A percentile compares a stretch with the other conserved stretches of the same genome.
phyloP scores from a whole-genome alignment of 2,329 filamentous ascomycete species.

The Pestalotiopsis sp. region DNA sequence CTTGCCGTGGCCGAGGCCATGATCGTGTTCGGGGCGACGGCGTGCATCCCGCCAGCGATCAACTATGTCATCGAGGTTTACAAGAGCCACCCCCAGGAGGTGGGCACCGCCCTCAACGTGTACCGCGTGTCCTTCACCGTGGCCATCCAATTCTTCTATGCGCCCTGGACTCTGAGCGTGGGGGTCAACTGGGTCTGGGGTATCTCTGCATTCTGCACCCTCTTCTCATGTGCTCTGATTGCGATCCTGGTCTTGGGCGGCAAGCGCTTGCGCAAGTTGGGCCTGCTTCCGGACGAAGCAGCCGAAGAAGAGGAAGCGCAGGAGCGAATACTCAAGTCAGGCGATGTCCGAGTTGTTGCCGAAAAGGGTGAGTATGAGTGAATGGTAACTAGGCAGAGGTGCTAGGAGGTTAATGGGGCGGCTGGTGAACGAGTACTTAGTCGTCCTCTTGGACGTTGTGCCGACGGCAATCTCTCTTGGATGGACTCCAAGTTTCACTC shows the following conservation, averaged over 20 bases:
- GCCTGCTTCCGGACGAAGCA: not conserved
- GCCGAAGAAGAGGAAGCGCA: not conserved
- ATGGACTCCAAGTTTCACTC: too few relatives aligned
- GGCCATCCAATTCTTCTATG: not conserved
- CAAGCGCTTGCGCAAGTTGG: not conserved
- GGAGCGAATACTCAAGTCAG: not conserved
- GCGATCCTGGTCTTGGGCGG: not conserved
- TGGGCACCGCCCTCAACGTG: not conserved
- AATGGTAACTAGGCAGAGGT: not conserved
- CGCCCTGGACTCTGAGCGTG: not conserved
- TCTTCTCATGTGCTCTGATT: not conserved
- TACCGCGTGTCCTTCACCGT: not conserved
- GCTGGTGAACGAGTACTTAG: not conserved
- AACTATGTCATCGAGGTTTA: constrained; percentile 7
- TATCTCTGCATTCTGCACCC: not conserved
- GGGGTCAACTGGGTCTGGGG: constrained; percentile 6
- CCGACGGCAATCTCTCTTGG: too few relatives aligned
- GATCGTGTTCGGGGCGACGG: not conserved
- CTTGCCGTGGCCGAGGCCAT: not conserved
- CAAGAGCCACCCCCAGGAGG: not conserved
- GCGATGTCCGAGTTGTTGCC: not conserved
- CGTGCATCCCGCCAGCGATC: not conserved
- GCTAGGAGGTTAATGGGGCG: not conserved
- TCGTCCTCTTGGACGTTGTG: too few relatives aligned
- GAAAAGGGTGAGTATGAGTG: not conserved